These are phyloP conservation scores for Polyporus tsugae DNA, from an alignment of 1,284 basidiomycete species.

Conservation along the genomic window DNA sequence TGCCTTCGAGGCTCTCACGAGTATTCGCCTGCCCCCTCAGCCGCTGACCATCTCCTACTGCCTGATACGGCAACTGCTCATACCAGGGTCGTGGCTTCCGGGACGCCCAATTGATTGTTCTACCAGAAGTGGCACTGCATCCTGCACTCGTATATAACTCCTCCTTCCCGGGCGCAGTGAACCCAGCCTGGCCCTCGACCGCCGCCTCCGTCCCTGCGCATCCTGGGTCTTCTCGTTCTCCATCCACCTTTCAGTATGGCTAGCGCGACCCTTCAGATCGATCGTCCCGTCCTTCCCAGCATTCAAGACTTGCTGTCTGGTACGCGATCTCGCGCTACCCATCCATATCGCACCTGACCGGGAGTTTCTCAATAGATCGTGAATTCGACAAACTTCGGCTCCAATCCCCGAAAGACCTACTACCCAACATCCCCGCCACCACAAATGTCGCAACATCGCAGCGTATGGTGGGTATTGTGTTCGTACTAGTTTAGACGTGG, in stretches of 20 bases:
- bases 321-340: constrained; percentile 9
- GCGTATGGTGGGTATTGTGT: not conserved
- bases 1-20: constrained; percentile 1
- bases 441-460: not conserved
- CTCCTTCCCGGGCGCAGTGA: constrained; percentile 17
- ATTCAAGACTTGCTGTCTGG: constrained; percentile 26
- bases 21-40: not conserved
- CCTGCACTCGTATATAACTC: constrained; percentile 29
- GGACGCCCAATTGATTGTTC: constrained; percentile 22
- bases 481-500: too few relatives aligned
- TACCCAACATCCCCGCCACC: not conserved
- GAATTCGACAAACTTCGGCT: constrained; percentile 18
- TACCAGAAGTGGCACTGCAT: constrained; percentile 28
- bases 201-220: constrained; percentile 8
- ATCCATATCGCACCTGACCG: not conserved
- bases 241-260: constrained; percentile 10
- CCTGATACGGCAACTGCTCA: constrained; percentile 11
- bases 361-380: not conserved
- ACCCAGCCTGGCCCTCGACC: constrained; percentile 10
- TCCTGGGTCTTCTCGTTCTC: not conserved
- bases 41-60: not conserved
- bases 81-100: not conserved
- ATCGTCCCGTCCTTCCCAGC: constrained; percentile 26
- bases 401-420: not conserved
- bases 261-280: constrained; percentile 7